Conservation (phyloP, 768 basidiomycete genomes). For the Termitomyces sp. region DNA sequence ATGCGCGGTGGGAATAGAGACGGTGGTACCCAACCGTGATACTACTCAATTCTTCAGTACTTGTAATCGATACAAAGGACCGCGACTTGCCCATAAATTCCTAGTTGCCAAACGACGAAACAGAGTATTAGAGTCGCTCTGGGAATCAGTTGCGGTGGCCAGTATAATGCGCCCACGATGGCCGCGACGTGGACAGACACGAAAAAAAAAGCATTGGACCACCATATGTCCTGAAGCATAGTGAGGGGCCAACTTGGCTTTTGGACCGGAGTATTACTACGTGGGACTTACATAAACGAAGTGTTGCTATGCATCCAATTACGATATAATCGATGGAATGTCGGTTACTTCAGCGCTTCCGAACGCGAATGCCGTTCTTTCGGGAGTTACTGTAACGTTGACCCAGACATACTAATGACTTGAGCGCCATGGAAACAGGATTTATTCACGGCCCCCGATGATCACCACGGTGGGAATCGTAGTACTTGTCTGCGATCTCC, state of each 20-base stretch:
- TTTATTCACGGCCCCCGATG: conserved; percentile 1
- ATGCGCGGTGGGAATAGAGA: conserved; percentile 72
- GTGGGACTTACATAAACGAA: background rate
- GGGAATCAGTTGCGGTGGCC: conserved; percentile 41
- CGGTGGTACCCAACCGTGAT: conserved; percentile 78
- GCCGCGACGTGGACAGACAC: conserved; percentile 53
- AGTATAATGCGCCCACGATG: conserved; percentile 41
- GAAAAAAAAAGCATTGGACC: conserved; percentile 59
- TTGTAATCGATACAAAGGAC: background rate
- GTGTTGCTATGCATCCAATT: background rate
- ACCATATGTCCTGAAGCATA: conserved; percentile 44
- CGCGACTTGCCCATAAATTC: conserved; percentile 57
- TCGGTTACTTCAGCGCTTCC: background rate
- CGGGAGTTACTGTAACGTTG: background rate
- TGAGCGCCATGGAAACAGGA: background rate
- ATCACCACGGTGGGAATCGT: conserved; percentile 17
- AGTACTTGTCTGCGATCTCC: conserved; percentile 35
- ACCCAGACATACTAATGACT: background rate
- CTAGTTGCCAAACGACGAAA: conserved; percentile 61
- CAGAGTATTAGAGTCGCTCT: conserved; percentile 45
- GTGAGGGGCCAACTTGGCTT: background rate
- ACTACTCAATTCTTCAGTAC: conserved; percentile 26
- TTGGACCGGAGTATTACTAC: background rate
- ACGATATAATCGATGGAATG: background rate
- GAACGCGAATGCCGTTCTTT: background rate